Conservation (phyloP, 2,329 filamentous ascomycete genomes). For the Aspergillus novofumigatus region DNA sequence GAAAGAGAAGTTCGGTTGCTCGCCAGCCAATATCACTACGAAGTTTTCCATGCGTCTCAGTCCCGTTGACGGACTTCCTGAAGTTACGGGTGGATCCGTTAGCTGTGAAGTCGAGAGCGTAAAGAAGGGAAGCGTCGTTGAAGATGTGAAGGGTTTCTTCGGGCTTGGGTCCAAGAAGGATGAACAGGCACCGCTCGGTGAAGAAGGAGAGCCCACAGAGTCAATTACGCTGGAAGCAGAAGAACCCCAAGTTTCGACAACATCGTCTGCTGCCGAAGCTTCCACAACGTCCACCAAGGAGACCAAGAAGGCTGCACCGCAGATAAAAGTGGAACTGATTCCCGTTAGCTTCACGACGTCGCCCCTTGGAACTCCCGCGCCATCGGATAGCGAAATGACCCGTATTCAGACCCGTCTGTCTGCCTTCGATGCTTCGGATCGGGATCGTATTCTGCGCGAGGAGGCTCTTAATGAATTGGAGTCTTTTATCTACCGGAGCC, state of each 20-base stretch:
- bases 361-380: conserved; percentile 41
- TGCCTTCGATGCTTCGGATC: conserved; percentile 83
- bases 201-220: conserved; percentile 51
- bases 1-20: conserved; percentile 73
- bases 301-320: conserved; percentile 30
- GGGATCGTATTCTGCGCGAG: conserved; percentile 69
- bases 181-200: conserved; percentile 67
- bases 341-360: conserved; percentile 48
- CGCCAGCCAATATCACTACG: conserved; percentile 70
- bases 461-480: conserved; percentile 92
- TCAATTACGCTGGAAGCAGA: conserved; percentile 45
- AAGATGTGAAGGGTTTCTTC: conserved; percentile 93
- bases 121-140: conserved; percentile 76
- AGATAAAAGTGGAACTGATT: conserved; percentile 51
- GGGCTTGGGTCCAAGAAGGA: conserved; percentile 90
- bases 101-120: conserved; percentile 79
- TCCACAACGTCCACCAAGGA: conserved; percentile 48
- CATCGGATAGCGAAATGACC: conserved; percentile 34
- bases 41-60: conserved; percentile 72
- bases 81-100: conserved; percentile 69
- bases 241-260: conserved; percentile 43
- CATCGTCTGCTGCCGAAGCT: conserved; percentile 42
- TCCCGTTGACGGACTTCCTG: conserved; percentile 71
- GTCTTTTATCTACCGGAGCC: conserved; percentile 81
- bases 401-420: conserved; percentile 67